phyloP scores from a whole-genome alignment of 1,284 basidiomycete genomes.

The Chalciporus sp. region DNA sequence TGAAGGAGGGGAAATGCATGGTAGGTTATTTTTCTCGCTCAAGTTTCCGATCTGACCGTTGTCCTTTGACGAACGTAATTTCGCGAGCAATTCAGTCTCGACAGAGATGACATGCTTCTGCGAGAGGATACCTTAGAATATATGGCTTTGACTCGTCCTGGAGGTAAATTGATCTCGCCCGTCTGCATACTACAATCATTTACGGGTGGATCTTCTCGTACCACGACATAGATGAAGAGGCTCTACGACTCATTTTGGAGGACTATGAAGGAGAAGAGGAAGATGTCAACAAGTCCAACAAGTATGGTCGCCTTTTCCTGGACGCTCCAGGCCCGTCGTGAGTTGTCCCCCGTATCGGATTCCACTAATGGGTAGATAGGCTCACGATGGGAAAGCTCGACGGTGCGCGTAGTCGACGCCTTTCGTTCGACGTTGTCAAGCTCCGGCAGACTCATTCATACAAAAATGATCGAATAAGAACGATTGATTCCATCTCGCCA shows the following conservation, averaged over 20 bases:
- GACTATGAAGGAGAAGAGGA: conserved; percentile 22
- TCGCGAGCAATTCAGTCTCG: conserved; percentile 6
- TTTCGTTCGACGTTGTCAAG: conserved; percentile 18
- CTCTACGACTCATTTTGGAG: conserved; percentile 15
- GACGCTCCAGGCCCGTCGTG: conserved; percentile 21
- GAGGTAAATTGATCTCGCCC: conserved; percentile 11
- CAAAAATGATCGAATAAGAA: conserved; percentile 15
- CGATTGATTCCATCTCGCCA: not conserved
- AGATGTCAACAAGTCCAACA: conserved; percentile 23
- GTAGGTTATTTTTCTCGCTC: conserved; percentile 9
- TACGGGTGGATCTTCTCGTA: conserved; percentile 2
- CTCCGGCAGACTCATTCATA: conserved; percentile 26
- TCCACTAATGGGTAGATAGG: not conserved
- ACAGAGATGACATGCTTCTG: conserved; percentile 14
- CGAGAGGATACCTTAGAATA: conserved; percentile 30
- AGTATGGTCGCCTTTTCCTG: conserved; percentile 25
- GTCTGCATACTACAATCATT: not conserved
- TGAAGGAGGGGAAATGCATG: conserved; percentile 21
- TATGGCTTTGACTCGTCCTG: conserved; percentile 22
- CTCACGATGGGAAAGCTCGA: not conserved
- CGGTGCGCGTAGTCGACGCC: conserved; percentile 6
- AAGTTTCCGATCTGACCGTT: not conserved
- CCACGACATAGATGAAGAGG: conserved; percentile 12
- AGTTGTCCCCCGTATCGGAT: conserved; percentile 7
- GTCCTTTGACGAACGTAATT: conserved; percentile 13